These are phyloP conservation scores for Ceriops zippeliana DNA, from an alignment of 345 rosid species.

Conservation along the genomic window DNA sequence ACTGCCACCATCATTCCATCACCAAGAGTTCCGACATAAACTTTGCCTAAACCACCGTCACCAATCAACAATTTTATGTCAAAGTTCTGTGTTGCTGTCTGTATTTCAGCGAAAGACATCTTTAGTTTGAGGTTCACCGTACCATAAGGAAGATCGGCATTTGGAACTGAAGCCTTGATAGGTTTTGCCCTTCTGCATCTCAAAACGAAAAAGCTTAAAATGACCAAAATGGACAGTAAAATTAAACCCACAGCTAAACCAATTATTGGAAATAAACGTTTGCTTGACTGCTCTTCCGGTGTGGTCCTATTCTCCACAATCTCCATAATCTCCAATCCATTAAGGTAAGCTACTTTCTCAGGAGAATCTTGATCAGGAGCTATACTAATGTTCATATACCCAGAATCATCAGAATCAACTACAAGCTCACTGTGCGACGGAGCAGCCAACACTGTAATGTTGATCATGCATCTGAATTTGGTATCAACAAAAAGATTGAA, in stretches of 20 bases:
- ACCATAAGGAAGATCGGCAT: background rate
- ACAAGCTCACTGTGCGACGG: background rate
- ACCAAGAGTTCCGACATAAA: background rate
- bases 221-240: background rate
- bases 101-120: conserved; percentile 20
- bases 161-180: background rate
- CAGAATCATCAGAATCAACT: conserved; percentile 19
- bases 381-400: conserved; percentile 10
- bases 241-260: background rate
- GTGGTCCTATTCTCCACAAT: background rate
- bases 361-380: background rate
- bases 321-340: conserved; percentile 21
- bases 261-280: background rate
- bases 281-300: background rate
- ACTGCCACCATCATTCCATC: conserved; percentile 15
- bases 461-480: background rate
- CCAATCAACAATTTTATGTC: conserved; percentile 7
- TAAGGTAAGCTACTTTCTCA: background rate
- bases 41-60: conserved; percentile 13
- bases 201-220: background rate
- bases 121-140: conserved; percentile 15
- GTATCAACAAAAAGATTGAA: conserved; percentile 1
- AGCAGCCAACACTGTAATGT: accelerated
- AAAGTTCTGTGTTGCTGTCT: conserved; percentile 7
- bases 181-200: background rate